These are phyloP conservation scores for Stromatinia cepivora DNA, from an alignment of 2,329 filamentous ascomycete genomes.

Conservation along the genomic window DNA sequence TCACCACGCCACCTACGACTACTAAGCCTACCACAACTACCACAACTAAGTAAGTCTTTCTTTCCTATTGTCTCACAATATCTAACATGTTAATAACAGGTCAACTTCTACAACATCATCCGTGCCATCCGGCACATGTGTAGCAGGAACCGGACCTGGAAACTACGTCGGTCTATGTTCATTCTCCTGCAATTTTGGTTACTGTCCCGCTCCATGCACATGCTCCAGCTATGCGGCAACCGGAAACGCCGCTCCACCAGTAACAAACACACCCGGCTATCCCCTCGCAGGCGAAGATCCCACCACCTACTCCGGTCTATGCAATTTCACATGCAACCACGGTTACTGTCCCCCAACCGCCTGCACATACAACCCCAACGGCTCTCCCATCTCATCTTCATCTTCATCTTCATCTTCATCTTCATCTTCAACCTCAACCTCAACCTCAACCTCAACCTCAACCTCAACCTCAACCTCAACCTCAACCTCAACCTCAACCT, in stretches of 20 bases:
- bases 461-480: too few relatives aligned
- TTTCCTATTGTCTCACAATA: too few relatives aligned
- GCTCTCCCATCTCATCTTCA: neutral
- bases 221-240: slow-evolving; percentile 11
- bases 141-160: slow-evolving; percentile 36
- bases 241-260: neutral
- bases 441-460: too few relatives aligned
- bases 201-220: slow-evolving; percentile 30
- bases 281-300: slow-evolving; percentile 16
- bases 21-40: slow-evolving; percentile 19
- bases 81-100: neutral
- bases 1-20: slow-evolving; percentile 11
- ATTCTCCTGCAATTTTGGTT: slow-evolving; percentile 36
- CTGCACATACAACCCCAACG: slow-evolving; percentile 9
- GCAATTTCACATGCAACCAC: slow-evolving; percentile 37
- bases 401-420: too few relatives aligned
- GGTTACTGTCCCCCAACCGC: slow-evolving; percentile 32
- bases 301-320: slow-evolving; percentile 33
- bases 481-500: slow-evolving; percentile 8
- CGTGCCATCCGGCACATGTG: slow-evolving; percentile 24
- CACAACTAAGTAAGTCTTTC: slow-evolving; percentile 3
- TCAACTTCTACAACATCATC: slow-evolving; percentile 12
- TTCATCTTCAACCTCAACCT: too few relatives aligned
- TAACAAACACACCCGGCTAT: slow-evolving; percentile 4
- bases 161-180: slow-evolving; percentile 44